phyloP scores from a whole-genome alignment of 78 protist species.

The Anaeramoeba ignava region DNA sequence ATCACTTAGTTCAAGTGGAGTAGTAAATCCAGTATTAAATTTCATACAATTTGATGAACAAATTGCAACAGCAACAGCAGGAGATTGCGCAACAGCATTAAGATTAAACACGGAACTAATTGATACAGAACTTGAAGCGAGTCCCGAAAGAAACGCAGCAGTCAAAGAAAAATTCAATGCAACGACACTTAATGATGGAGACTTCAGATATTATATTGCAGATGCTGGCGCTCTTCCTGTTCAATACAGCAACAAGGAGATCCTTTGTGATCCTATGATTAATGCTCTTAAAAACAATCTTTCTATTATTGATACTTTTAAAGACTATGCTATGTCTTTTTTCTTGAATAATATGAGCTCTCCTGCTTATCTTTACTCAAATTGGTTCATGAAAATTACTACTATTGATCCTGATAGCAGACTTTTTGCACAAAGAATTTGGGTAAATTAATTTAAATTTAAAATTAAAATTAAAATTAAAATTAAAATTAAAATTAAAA shows the following conservation, averaged over 20 bases:
- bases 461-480: too few species aligned
- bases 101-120: not conserved
- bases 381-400: too few species aligned
- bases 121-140: constrained; percentile 8
- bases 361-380: too few species aligned
- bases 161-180: not conserved
- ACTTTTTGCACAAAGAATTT: too few species aligned
- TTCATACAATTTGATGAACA: constrained; percentile 23
- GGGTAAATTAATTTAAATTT: too few species aligned
- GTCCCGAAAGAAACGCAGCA: not conserved
- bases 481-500: too few species aligned
- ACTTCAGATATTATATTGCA: constrained; percentile 23
- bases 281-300: too few species aligned
- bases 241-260: constrained; percentile 18
- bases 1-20: constrained; percentile 17
- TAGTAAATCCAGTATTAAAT: constrained; percentile 11
- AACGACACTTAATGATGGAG: not conserved
- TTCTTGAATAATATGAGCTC: too few species aligned
- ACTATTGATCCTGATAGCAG: too few species aligned
- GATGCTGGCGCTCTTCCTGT: constrained; percentile 13
- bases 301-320: too few species aligned
- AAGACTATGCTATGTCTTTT: too few species aligned
- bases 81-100: constrained; percentile 7
- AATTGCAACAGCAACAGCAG: not conserved
- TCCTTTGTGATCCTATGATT: constrained; percentile 6